phyloP scores from a whole-genome alignment of 2,329 filamentous ascomycete genomes.

The Xylariaceae sp. region DNA sequence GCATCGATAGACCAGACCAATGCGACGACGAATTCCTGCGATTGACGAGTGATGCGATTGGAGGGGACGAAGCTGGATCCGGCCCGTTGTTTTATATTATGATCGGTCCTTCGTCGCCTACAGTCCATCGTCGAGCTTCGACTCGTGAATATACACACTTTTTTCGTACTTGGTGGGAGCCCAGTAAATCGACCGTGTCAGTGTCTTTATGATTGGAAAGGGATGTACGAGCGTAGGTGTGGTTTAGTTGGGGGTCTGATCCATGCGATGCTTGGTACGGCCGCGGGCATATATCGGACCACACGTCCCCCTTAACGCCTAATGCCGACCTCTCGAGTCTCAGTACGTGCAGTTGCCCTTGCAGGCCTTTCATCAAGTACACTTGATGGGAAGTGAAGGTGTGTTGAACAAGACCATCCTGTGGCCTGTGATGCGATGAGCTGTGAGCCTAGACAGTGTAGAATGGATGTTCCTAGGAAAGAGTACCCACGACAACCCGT shows the following conservation, averaged over 20 bases:
- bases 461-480: background rate
- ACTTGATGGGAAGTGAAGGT: background rate
- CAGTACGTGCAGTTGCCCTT: too few species aligned
- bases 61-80: conserved; percentile 10
- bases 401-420: background rate
- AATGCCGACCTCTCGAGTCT: too few species aligned
- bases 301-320: too few species aligned
- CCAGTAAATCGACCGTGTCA: too few species aligned
- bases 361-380: background rate
- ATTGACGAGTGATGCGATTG: conserved; percentile 20
- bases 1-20: conserved; percentile 18
- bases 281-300: too few species aligned
- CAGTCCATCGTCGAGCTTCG: conserved; percentile 22
- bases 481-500: background rate
- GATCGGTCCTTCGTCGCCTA: conserved; percentile 10
- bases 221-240: too few species aligned
- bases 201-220: too few species aligned
- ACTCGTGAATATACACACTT: background rate
- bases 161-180: background rate
- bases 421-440: background rate
- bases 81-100: conserved; percentile 25
- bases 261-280: too few species aligned
- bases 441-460: background rate
- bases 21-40: conserved; percentile 6
- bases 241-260: too few species aligned